phyloP scores from a whole-genome alignment of 306 rosid genomes.

The Begonia loranthoides region DNA sequence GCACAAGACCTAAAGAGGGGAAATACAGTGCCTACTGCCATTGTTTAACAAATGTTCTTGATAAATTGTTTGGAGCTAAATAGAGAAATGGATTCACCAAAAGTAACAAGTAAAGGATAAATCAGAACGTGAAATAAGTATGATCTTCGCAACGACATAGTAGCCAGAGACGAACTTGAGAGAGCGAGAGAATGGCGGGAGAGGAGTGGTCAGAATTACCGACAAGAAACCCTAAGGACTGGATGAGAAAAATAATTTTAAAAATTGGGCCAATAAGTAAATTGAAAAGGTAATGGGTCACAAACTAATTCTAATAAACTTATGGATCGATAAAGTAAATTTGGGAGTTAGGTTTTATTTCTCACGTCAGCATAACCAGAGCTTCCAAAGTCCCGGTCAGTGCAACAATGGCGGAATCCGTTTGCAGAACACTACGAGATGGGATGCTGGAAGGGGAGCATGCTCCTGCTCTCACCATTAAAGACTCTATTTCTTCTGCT shows the following conservation, averaged over 20 bases:
- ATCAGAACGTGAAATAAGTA: conserved; percentile 6
- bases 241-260: background rate
- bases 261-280: too few species aligned
- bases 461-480: conserved; percentile 67
- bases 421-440: conserved; percentile 59
- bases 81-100: background rate
- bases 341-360: too few species aligned
- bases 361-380: background rate
- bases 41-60: conserved; percentile 9
- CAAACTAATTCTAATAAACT: too few species aligned
- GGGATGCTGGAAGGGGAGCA: conserved; percentile 81
- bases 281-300: too few species aligned
- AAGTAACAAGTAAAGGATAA: background rate
- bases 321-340: too few species aligned
- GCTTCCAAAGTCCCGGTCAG: background rate
- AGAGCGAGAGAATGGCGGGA: conserved; percentile 17
- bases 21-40: conserved; percentile 49
- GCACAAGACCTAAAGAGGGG: conserved; percentile 27
- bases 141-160: background rate
- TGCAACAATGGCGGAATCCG: conserved; percentile 54
- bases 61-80: background rate
- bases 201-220: conserved; percentile 11
- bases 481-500: conserved; percentile 54
- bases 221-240: conserved; percentile 8
- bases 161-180: background rate